Evolutionary conservation across 148 eudicot genomes (phyloP).

Genomic region (Cornus controversa): DNA sequence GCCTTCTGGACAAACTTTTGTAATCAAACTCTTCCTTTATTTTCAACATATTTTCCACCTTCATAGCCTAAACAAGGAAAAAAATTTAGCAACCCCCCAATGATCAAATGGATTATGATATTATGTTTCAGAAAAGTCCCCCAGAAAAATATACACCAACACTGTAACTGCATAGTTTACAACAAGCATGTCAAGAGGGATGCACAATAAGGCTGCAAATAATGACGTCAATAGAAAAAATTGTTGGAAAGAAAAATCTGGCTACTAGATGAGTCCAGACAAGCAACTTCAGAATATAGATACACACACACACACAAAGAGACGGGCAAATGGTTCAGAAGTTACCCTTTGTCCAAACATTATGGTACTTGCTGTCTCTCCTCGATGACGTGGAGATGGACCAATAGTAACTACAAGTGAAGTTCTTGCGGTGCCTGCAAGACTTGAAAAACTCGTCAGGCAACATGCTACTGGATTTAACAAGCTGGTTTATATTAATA

Average conservation of each 20-base stretch:
- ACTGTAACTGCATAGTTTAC: not conserved
- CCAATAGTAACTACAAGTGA: conserved; percentile 82
- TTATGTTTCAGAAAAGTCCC: not conserved
- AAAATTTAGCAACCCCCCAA: not conserved
- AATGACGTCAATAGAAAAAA: not conserved
- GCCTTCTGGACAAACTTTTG: conserved; percentile 85
- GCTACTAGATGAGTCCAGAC: not conserved
- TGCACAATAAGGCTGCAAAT: not conserved
- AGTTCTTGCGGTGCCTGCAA: conserved; percentile 83
- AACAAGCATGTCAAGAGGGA: not conserved
- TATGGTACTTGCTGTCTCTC: conserved; percentile 88
- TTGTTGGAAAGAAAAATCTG: not conserved
- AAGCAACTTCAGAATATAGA: not conserved
- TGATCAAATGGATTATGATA: not conserved
- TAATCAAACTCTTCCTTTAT: conserved; percentile 96
- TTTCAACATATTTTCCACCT: conserved; percentile 90
- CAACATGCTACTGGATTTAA: not conserved
- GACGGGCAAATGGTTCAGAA: conserved; percentile 3
- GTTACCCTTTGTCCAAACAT: conserved; percentile 91
- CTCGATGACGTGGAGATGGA: conserved; percentile 91
- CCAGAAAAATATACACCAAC: not conserved
- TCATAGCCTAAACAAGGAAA: conserved; percentile 55
- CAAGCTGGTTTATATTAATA: not conserved
- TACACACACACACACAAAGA: not conserved
- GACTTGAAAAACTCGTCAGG: conserved; percentile 9